Evolutionary conservation across 345 rosid genomes (phyloP), one percentile per base, ranked within the genome.

Genomic region (Citrus glauca): DNA sequence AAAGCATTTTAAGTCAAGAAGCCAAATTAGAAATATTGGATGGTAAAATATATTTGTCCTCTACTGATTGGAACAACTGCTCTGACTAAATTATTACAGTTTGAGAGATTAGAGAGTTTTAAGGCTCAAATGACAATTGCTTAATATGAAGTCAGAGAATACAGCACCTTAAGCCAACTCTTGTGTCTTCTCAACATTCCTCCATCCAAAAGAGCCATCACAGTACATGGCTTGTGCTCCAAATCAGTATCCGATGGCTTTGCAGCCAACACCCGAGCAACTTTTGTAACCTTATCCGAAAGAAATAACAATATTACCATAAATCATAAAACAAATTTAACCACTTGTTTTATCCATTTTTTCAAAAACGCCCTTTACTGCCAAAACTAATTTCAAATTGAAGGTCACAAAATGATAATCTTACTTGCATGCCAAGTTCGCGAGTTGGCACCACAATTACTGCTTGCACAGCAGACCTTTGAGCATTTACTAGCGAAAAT

Each of bases 191-290:
- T 85, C 80, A 95, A 82, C 88, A 84, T 88, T 55, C 94, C 93
- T 80, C 98, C 99, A 77, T 95, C 98, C 78, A 93, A 81, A 75
- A 95, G 96, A 42, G 98, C 94, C 99, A 91, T 93, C 60, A 95
- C 88, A 1, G 94, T 83, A 78, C 87, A 92, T 20, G 87, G 80
- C 73, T 91, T 92, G 79, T 82, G 85, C 62, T 86, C 89, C 77
- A 75, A 30, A 25, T 82, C 85, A 73, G 56, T 63, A 37, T 84
- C 88, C 66, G 32, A 70, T 0, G 89, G 86, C 85, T 88, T 93
- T 28, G 92, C 87, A 80, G 97, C 99, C 83, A 95, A 81, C 87
- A 82, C 78, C 73, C 94, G 82, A 71, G 94, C 94, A 82, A 93
- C 98, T 82, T 90, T 95, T 2, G 97, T 79, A 66, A 95, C 93